Evolutionary conservation across 208 protist genomes (phyloP), one percentile per base, ranked within the genome.

Genomic region (Acanthamoeba lenticulata): DNA sequence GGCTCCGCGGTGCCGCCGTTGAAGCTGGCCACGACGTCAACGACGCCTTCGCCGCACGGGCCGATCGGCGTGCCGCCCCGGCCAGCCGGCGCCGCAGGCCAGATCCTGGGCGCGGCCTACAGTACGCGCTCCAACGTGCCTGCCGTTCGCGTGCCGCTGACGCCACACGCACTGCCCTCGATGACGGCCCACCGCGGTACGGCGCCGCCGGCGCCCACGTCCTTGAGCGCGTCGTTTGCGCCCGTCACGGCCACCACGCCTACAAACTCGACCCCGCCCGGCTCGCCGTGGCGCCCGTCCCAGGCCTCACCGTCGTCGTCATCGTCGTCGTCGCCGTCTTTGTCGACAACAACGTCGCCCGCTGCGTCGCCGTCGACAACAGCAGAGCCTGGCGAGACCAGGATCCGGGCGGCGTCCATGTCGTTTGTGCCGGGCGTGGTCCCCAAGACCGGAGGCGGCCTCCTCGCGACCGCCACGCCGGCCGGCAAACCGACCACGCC

Each of bases 31-130:
- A 6, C 57, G 5, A 6, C 40, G 69, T 17, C 69, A 6, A 21
- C 38, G 34, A 47, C 69, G 40, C 38, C 69, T 9, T 38, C 27
- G 27, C 69, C 32, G 27, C 69, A 79, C 69, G 69, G 69, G 2
- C 40, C 69, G 34, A 79, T 79, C 69, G 38, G 34, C 38, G 69
- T 79, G 38, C 69, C 69, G 69, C 69, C 69, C 5, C 69, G 69
- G 3, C 69, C 69, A 21, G 36, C 0, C 24, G 17, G 15, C 65
- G 65, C 29, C 69, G 69, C 69, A 4, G 69, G 69, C 32, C 69
- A 79, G 27, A 40, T 79, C 40, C 69, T 79, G 69, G 69, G 69
- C 40, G 69, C 69, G 69, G 69, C 69, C 69, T 79, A 79, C 69
- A 79, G 69, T 36, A 79, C 69, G 36, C 69, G 69, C 40, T 79